Evolutionary conservation across 225 moss, liverwort and hornwort species (phyloP).

Genomic region (Sphagnum tenellum): DNA sequence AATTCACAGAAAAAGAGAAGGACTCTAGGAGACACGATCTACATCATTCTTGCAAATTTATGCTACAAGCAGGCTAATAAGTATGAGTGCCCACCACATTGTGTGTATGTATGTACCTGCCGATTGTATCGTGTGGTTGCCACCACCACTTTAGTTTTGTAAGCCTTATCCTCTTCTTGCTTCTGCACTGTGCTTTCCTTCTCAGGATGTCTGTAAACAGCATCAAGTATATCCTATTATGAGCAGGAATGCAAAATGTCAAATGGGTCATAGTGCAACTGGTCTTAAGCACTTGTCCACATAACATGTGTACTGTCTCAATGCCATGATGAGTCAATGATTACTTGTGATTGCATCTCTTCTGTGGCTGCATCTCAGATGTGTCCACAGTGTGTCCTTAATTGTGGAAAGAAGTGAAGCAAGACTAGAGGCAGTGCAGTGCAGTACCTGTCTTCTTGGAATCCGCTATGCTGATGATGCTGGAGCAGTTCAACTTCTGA

Average conservation of each 20-base stretch:
- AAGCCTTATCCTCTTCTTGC: conserved; percentile 31
- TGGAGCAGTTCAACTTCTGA: conserved; percentile 23
- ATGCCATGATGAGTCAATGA: background rate
- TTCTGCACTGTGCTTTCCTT: conserved; percentile 25
- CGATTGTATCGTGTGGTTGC: conserved; percentile 54
- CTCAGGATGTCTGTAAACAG: conserved; percentile 27
- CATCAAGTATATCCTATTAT: background rate
- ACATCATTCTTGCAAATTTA: too few relatives aligned
- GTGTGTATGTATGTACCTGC: conserved; percentile 25
- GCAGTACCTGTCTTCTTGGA: conserved; percentile 29
- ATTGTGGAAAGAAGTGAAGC: too few relatives aligned
- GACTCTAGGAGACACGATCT: too few relatives aligned
- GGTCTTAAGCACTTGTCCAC: background rate
- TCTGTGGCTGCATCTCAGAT: background rate
- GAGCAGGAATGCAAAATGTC: too few relatives aligned
- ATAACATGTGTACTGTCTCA: background rate
- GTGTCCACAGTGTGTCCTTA: background rate
- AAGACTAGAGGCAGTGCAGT: background rate
- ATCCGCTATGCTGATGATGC: conserved; percentile 14
- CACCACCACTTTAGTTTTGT: conserved; percentile 49
- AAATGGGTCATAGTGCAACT: background rate
- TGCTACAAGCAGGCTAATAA: too few relatives aligned
- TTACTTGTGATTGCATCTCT: background rate
- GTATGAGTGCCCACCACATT: background rate
- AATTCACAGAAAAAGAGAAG: background rate